Evolutionary conservation across 2,329 filamentous ascomycete species (phyloP).

Genomic region (Epichloe sp.): DNA sequence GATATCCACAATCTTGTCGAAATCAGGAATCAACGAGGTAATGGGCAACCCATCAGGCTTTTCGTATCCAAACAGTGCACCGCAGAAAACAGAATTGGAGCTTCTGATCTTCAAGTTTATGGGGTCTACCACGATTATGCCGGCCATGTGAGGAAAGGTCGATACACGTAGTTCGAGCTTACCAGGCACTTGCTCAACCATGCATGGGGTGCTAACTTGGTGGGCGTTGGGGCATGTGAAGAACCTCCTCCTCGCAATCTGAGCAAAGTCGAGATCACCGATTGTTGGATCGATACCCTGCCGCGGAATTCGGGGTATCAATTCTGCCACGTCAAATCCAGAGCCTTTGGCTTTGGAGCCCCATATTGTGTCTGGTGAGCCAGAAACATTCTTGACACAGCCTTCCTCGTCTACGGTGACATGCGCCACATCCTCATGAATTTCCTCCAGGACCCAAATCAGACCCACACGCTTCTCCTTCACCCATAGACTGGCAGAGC

Average conservation of each 20-base stretch:
- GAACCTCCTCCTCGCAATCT: conserved; percentile 57
- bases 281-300: conserved; percentile 56
- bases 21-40: conserved; percentile 69
- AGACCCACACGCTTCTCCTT: conserved; percentile 91
- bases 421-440: conserved; percentile 80
- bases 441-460: conserved; percentile 97
- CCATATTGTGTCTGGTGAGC: conserved; percentile 80
- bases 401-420: conserved; percentile 69
- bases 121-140: conserved; percentile 86
- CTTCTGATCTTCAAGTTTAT: conserved; percentile 68
- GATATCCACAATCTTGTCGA: conserved; percentile 70
- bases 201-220: conserved; percentile 71
- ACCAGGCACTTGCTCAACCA: conserved; percentile 59
- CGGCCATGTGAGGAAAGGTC: conserved; percentile 93
- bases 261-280: conserved; percentile 65
- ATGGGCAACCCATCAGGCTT: conserved; percentile 71
- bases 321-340: conserved; percentile 61
- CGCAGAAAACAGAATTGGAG: conserved; percentile 89
- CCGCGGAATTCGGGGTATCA: conserved; percentile 73
- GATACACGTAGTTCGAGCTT: conserved; percentile 69
- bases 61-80: conserved; percentile 80
- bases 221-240: conserved; percentile 75
- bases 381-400: conserved; percentile 53
- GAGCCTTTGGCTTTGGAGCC: conserved; percentile 52
- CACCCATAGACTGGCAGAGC: conserved; percentile 93